Evolutionary conservation across 495 filamentous ascomycete genomes (phyloP).

Genomic region (Acidiella bohemica): DNA sequence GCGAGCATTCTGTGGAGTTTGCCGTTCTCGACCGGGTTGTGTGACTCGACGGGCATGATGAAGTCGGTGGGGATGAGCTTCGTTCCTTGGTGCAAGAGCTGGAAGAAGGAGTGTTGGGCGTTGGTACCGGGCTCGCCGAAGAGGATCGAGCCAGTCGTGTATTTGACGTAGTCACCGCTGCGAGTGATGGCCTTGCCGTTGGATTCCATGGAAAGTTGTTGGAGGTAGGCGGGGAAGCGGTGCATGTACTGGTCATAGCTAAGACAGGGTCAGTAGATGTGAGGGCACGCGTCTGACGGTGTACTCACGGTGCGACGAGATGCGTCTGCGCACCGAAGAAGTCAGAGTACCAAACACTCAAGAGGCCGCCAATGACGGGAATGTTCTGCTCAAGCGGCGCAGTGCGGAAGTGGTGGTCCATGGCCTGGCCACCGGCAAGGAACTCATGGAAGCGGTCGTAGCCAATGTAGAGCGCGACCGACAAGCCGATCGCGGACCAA

Average conservation of each 20-base stretch:
- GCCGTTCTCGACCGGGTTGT: slow-evolving; percentile 86
- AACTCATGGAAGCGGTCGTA: slow-evolving; percentile 97
- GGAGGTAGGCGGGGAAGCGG: slow-evolving; percentile 96
- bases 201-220: slow-evolving; percentile 98
- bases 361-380: slow-evolving; percentile 74
- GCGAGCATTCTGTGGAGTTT: slow-evolving; percentile 98
- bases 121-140: slow-evolving; percentile 99
- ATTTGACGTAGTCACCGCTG: slow-evolving; percentile 79
- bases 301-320: slow-evolving; percentile 72
- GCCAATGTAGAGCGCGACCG: slow-evolving; percentile 85
- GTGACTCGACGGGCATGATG: slow-evolving; percentile 85
- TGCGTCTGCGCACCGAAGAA: slow-evolving; percentile 97
- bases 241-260: slow-evolving; percentile 97
- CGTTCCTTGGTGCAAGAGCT: slow-evolving; percentile 95
- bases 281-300: not conserved
- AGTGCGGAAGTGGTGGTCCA: slow-evolving; percentile 95
- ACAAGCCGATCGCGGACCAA: slow-evolving; percentile 95
- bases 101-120: slow-evolving; percentile 99
- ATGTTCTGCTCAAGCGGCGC: slow-evolving; percentile 91
- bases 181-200: slow-evolving; percentile 97
- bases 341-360: slow-evolving; percentile 97
- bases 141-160: slow-evolving; percentile 86
- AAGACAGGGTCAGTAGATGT: slow-evolving; percentile 5
- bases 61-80: slow-evolving; percentile 98
- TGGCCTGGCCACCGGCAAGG: slow-evolving; percentile 85